A percentile compares a stretch with the other conserved stretches of the same genome.
phyloP scores from a whole-genome alignment of 441 rosid genomes.

The Erysimum pusillum region DNA sequence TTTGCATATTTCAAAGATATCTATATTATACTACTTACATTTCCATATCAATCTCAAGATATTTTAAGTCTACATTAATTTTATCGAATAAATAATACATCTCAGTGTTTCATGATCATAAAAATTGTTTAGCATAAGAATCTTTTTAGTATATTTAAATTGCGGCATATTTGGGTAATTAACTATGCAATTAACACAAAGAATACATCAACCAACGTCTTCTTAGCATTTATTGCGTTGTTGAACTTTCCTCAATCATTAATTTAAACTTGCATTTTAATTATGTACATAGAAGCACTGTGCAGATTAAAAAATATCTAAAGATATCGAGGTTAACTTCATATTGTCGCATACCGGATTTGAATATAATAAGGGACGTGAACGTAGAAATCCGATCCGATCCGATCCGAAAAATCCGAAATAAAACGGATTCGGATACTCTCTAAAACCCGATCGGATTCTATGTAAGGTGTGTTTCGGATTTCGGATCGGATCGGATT shows the following conservation, averaged over 20 bases:
- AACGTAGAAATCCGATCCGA: no score
- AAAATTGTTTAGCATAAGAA: background rate
- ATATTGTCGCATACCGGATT: background rate
- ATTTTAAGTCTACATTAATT: background rate
- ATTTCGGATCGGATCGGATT: no score
- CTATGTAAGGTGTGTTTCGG: no score
- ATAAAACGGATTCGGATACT: no score
- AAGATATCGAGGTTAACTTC: slow-evolving; percentile 10
- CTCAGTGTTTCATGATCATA: background rate
- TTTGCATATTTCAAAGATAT: background rate
- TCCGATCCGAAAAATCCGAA: no score
- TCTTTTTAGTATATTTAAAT: background rate
- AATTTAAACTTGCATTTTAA: background rate
- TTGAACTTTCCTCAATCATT: background rate
- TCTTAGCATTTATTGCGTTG: slow-evolving; percentile 12
- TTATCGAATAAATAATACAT: background rate
- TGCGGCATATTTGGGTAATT: background rate
- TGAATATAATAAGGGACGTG: no score
- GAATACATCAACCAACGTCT: background rate
- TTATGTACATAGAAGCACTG: background rate
- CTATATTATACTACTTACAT: background rate
- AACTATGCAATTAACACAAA: background rate
- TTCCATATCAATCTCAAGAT: background rate
- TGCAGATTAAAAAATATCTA: slow-evolving; percentile 8
- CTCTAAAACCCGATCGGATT: no score